Percentiles rank a stretch among this genome's conserved stretches.
Conservation (phyloP, 768 basidiomycete genomes). For the Boletus reticulatus region DNA sequence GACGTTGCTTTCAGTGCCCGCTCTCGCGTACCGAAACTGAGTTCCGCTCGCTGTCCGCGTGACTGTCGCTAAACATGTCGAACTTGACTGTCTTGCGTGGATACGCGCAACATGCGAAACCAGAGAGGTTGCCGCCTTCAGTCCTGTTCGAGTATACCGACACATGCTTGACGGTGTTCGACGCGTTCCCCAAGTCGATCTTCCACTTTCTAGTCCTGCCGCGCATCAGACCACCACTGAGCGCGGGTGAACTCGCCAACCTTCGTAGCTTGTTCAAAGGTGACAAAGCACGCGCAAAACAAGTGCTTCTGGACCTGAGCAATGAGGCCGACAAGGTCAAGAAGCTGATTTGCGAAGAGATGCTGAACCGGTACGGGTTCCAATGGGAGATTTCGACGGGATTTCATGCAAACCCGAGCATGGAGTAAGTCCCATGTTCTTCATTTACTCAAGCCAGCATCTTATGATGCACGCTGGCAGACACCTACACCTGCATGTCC, state of each 20-base stretch:
- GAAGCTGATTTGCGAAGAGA: conserved; percentile 72
- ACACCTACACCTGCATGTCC: conserved; percentile 82
- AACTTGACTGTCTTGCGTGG: conserved; percentile 54
- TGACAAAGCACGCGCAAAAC: conserved; percentile 52
- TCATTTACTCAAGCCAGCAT: neutral
- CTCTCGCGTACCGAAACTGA: conserved; percentile 1
- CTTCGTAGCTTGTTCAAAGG: conserved; percentile 55
- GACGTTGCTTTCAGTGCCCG: neutral
- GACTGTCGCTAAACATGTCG: conserved; percentile 26
- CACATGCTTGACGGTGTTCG: conserved; percentile 64
- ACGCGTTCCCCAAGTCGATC: conserved; percentile 77
- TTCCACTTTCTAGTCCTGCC: conserved; percentile 92
- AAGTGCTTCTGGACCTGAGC: conserved; percentile 49
- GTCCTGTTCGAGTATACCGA: conserved; percentile 57
- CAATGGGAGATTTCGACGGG: conserved; percentile 78
- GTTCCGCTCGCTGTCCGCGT: neutral
- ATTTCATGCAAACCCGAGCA: conserved; percentile 83
- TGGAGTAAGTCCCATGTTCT: conserved; percentile 58
- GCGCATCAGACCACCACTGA: conserved; percentile 35
- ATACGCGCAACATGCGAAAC: conserved; percentile 54
- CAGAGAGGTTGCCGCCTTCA: conserved; percentile 53
- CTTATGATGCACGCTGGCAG: conserved; percentile 38
- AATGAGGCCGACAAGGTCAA: conserved; percentile 56
- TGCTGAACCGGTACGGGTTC: conserved; percentile 71
- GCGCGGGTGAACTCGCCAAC: conserved; percentile 43